Conservation (phyloP, 257 asterid genomes). For the Solanum sparsipilum region DNA sequence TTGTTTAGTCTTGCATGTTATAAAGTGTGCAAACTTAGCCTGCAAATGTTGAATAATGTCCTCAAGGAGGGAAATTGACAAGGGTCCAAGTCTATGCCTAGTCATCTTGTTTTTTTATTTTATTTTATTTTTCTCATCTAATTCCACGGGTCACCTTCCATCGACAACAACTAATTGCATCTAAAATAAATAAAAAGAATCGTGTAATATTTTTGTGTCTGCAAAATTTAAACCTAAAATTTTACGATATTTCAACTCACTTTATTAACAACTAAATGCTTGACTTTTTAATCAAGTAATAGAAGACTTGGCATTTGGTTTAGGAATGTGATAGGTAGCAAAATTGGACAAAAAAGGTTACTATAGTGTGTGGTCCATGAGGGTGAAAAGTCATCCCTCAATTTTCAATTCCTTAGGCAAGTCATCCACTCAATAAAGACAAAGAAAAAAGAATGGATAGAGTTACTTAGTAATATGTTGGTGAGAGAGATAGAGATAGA, state of each 20-base stretch:
- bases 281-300: not conserved
- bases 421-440: not conserved
- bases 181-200: accelerated
- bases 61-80: not conserved
- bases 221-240: not conserved
- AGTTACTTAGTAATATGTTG: not conserved
- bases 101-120: not conserved
- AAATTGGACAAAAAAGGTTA: not conserved
- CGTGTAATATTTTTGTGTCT: accelerated
- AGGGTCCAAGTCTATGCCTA: not conserved
- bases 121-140: too few relatives aligned
- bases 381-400: not conserved
- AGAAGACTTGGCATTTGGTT: not conserved
- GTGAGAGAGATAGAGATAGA: not conserved
- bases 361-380: not conserved
- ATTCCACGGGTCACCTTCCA: not conserved
- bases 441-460: not conserved
- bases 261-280: not conserved
- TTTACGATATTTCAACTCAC: not conserved
- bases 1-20: not conserved
- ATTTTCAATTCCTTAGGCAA: not conserved
- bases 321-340: not conserved
- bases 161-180: not conserved
- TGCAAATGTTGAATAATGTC: not conserved
- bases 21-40: not conserved